Evolutionary conservation across 2,329 filamentous ascomycete species (phyloP).

Genomic region (Fusarium virguliforme): DNA sequence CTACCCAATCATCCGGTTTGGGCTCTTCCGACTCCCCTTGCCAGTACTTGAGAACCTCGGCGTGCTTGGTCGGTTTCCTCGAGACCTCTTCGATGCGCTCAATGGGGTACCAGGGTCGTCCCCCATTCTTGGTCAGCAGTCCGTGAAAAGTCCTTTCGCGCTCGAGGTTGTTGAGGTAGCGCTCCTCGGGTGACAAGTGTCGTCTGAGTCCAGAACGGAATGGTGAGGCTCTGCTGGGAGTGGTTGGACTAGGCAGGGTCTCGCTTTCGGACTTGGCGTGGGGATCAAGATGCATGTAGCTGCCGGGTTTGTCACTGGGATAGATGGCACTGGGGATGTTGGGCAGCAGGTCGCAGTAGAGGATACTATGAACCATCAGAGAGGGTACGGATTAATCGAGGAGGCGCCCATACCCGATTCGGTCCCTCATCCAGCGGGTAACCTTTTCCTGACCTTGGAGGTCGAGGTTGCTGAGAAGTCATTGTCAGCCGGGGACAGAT

Average conservation of each 20-base stretch:
- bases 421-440: slow-evolving; percentile 40
- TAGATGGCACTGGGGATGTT: slow-evolving; percentile 35
- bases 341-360: slow-evolving; percentile 38
- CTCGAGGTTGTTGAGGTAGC: slow-evolving; percentile 16
- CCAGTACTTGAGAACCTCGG: slow-evolving; percentile 40
- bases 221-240: slow-evolving; percentile 10
- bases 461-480: slow-evolving; percentile 21
- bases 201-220: slow-evolving; percentile 5
- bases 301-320: slow-evolving; percentile 29
- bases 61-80: slow-evolving; percentile 19
- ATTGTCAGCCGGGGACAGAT: slow-evolving; percentile 16
- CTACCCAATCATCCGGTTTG: slow-evolving; percentile 31
- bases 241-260: slow-evolving; percentile 19
- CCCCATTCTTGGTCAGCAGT: slow-evolving; percentile 37
- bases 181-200: slow-evolving; percentile 20
- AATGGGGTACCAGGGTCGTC: slow-evolving; percentile 44
- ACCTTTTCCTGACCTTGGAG: slow-evolving; percentile 35
- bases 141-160: slow-evolving; percentile 32
- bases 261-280: slow-evolving; percentile 28
- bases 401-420: slow-evolving; percentile 27
- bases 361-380: slow-evolving; percentile 33
- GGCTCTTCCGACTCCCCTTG: slow-evolving; percentile 17
- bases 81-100: slow-evolving; percentile 34
- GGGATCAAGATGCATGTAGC: slow-evolving; percentile 34
- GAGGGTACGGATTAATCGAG: not conserved